Conservation (phyloP, 129 eudicot species). For the Apium graveolens region DNA sequence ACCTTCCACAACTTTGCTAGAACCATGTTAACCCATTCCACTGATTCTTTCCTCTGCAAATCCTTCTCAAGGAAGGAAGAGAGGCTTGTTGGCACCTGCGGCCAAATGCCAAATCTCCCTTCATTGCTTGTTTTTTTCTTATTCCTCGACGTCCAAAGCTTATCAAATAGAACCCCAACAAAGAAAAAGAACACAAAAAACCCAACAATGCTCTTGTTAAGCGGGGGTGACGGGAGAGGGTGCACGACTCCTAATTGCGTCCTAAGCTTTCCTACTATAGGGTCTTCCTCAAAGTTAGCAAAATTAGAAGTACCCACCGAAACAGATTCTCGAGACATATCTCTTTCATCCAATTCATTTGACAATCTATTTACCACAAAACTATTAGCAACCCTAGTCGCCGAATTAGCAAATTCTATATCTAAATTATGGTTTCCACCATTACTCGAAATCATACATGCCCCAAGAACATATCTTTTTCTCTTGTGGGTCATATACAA, state of each 20-base stretch:
- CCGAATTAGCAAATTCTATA: constrained; percentile 32
- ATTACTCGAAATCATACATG: constrained; percentile 30
- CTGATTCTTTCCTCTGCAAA: constrained; percentile 95
- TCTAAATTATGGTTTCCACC: constrained; percentile 15
- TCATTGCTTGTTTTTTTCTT: constrained; percentile 34
- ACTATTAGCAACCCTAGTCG: constrained; percentile 38
- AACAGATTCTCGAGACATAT: constrained; percentile 23
- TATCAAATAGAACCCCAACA: constrained; percentile 85
- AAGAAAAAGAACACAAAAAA: constrained; percentile 87
- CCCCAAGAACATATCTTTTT: constrained; percentile 29
- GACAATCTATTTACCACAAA: constrained; percentile 43
- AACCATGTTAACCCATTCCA: constrained; percentile 99
- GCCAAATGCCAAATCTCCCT: constrained; percentile 38
- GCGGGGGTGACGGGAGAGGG: constrained; percentile 84
- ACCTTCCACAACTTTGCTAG: constrained; percentile 93
- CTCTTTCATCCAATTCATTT: constrained; percentile 26
- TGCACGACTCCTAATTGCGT: constrained; percentile 85
- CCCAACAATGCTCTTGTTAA: constrained; percentile 60
- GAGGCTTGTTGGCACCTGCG: constrained; percentile 59
- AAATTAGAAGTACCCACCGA: constrained; percentile 34
- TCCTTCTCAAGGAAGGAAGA: constrained; percentile 83
- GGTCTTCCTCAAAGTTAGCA: constrained; percentile 64
- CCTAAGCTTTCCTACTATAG: constrained; percentile 85
- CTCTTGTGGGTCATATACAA: constrained; percentile 15
- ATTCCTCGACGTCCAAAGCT: constrained; percentile 67